These are phyloP conservation scores for Mucor irregularis DNA, from an alignment of 371 early-diverging fungal genomes.

Conservation along the genomic window DNA sequence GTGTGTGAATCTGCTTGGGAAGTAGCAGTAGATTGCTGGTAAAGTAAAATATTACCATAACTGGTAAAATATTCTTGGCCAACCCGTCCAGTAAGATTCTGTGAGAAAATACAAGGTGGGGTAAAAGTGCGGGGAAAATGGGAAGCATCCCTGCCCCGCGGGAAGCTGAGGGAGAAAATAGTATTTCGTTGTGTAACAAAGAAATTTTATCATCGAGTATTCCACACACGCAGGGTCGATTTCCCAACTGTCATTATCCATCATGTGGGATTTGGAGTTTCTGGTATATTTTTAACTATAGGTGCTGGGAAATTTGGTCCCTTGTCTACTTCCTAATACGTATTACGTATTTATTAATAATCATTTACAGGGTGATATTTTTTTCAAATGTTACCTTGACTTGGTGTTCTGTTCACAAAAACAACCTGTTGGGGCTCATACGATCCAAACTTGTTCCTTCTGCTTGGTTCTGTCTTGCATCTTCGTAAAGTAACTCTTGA, in stretches of 20 bases:
- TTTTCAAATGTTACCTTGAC: conserved; percentile 29
- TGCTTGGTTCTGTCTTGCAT: conserved; percentile 15
- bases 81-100: background rate
- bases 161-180: background rate
- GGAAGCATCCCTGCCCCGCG: background rate
- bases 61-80: background rate
- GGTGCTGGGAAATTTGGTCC: background rate
- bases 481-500: conserved; percentile 2
- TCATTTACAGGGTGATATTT: background rate
- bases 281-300: background rate
- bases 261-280: background rate
- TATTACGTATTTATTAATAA: background rate
- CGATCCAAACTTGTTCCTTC: conserved; percentile 17
- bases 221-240: background rate
- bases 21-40: background rate
- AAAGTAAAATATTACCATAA: background rate
- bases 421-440: conserved; percentile 23
- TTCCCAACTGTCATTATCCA: background rate
- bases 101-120: conserved; percentile 14
- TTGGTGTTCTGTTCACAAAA: conserved; percentile 26
- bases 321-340: background rate
- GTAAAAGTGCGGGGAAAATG: background rate
- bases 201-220: background rate
- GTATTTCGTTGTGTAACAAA: background rate
- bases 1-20: background rate